A percentile compares a stretch with the other conserved stretches of the same genome.
Conservation (phyloP, 345 rosid genomes). For the Noccaea caerulescens region DNA sequence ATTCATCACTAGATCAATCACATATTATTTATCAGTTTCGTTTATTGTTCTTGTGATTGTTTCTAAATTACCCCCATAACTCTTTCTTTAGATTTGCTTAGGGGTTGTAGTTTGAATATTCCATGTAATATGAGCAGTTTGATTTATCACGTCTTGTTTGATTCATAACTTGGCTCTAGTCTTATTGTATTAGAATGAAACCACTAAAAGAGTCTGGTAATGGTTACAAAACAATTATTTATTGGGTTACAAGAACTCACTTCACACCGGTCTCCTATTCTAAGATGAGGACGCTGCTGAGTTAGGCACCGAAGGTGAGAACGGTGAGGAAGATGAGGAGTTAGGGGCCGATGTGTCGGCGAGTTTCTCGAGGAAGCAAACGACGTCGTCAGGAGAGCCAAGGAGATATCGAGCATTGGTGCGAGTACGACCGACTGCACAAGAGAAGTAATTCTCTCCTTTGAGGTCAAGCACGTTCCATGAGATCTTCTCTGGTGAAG, state of each 20-base stretch:
- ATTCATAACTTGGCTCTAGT: conserved; percentile 33
- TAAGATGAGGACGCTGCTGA: conserved; percentile 2
- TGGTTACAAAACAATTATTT: conserved; percentile 28
- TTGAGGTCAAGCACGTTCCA: conserved; percentile 99
- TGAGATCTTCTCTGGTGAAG: conserved; percentile 78
- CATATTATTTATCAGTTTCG: background rate
- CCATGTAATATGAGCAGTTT: conserved; percentile 34
- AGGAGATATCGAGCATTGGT: conserved; percentile 80
- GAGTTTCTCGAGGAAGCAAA: conserved; percentile 68
- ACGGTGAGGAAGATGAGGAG: background rate
- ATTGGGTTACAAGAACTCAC: conserved; percentile 38
- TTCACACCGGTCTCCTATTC: conserved; percentile 9
- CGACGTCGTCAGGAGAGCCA: conserved; percentile 80
- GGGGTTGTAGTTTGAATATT: conserved; percentile 27
- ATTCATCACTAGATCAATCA: conserved; percentile 38
- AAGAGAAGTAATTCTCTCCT: conserved; percentile 95
- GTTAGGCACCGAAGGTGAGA: no score
- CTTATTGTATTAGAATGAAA: conserved; percentile 41
- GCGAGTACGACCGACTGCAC: conserved; percentile 85
- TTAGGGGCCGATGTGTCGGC: conserved; percentile 45
- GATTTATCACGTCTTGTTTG: background rate
- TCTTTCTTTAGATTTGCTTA: conserved; percentile 25
- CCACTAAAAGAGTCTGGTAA: conserved; percentile 37
- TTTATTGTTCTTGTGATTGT: conserved; percentile 22
- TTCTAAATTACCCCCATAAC: conserved; percentile 13